A percentile compares a stretch with the other conserved stretches of the same genome.
phyloP scores from a whole-genome alignment of 2,329 filamentous ascomycete genomes.

The Fusarium pseudocircinatum region DNA sequence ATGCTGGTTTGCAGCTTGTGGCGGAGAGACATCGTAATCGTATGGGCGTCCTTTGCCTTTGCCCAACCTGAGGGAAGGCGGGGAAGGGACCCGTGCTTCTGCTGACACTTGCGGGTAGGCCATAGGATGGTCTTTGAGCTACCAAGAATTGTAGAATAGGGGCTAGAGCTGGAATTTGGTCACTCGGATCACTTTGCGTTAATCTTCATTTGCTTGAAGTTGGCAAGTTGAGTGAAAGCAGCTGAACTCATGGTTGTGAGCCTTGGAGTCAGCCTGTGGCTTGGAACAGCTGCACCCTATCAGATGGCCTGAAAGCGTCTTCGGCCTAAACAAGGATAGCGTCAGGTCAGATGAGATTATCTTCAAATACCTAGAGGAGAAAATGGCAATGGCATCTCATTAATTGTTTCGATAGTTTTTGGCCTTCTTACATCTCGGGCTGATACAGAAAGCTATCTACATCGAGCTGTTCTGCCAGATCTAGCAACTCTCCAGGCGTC shows the following conservation, averaged over 20 bases:
- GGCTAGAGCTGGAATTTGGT: fast-evolving
- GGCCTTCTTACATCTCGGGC: constrained; percentile 7
- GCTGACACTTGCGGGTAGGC: neutral
- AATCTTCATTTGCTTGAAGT: neutral
- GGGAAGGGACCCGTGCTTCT: neutral
- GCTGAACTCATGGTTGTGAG: neutral
- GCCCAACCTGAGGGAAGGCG: neutral
- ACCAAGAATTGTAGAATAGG: fast-evolving
- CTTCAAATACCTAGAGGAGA: neutral
- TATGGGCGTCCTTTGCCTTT: neutral
- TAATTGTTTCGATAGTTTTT: neutral
- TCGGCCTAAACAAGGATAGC: neutral
- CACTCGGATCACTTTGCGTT: fast-evolving
- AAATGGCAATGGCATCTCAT: fast-evolving
- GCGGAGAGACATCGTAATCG: neutral
- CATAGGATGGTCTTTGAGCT: neutral
- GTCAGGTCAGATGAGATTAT: neutral
- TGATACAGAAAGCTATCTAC: constrained; percentile 38
- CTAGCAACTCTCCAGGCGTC: constrained; percentile 45
- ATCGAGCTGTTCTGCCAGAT: constrained; percentile 46
- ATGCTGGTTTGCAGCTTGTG: neutral
- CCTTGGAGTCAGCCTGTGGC: neutral
- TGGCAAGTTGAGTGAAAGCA: neutral
- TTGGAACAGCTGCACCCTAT: neutral
- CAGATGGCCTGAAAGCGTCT: neutral